Base-by-base conservation (phyloP, 2,329 filamentous ascomycete species). In the Colletotrichum sojae region DNA sequence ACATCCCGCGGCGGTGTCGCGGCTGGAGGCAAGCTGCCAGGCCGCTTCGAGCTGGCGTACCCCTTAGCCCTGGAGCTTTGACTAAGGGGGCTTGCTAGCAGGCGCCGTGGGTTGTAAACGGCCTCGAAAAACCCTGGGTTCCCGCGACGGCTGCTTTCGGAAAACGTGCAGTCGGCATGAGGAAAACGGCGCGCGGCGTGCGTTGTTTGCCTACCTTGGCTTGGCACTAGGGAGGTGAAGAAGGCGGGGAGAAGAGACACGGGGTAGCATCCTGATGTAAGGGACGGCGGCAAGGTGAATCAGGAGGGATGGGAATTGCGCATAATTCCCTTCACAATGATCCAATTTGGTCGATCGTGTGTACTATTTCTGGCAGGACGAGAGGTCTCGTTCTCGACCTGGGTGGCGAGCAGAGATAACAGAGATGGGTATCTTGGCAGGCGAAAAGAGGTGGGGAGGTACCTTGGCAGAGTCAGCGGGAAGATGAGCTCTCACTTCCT, bases 281-380 rank as follows among this genome's bases (percentile, higher is more conserved):
- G 45, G 59, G 13, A 63, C 43, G 59, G 43, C 59, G 64, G 63
- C 31, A n/a, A n/a, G 48, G 64, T 62, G 2, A 39, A 10, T 10
- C 39, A 63, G 36, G 36, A 56, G 48, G 18, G 61, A 60, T 60
- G 66, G 66, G 66, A 66, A 60, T 56, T 60, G 55, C 55, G 55
- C 55, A 55, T 39, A 66, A 51, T 20, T 16, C 27, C 12, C 20
- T 55, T 66, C 43, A 51, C 18, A 55, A 66, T 60, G 66, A 60
- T 43, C 61, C 49, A 56, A 52, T 60, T 69, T 58, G n/a, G 62
- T 12, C 66, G 62, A 69, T 66, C 66, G 25, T 12, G 4, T 25
- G 16, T 9, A 54, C 36, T 59, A 60, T 60, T 52, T 56, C 49
- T 46, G 49, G 31, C 20, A 25, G 25, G 25, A 13, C 20, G 10